Evolutionary conservation across 208 protist species (phyloP), one percentile per base, ranked within the genome.

Genomic region (Trypanosoma congolense): DNA sequence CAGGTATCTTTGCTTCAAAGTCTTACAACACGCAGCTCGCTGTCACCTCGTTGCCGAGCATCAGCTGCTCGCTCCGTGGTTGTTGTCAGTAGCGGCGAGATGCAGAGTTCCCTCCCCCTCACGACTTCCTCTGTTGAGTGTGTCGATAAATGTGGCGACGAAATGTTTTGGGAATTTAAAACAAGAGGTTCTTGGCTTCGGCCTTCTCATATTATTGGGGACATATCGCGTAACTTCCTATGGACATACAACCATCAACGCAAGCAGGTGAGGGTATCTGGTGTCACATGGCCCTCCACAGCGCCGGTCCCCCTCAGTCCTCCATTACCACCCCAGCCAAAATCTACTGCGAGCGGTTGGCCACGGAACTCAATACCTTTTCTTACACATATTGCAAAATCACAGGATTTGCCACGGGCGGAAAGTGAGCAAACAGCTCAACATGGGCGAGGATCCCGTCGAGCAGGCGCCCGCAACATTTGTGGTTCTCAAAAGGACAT

Each of bases 221-320:
- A 68, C 26, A 53, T 68, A 14, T 24, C 53, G 2, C 52, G 61
- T 21, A 61, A 61, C 33, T 68, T 61, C 38, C 30, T 30, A 8
- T 68, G 52, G 52, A 61, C 2, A 6, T 61, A 56, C 28, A 46
- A 68, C 19, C 0, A 22, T 29, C 6, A 38, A 19, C 14, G 24
- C 4, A 41, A 56, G n/a, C 28, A 46, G 22, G 22, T 68, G 6
- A 28, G 48, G n/a, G 53, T 68, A n/a, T 61, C 52, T 48, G 52
- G 42, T 29, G 43, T 40, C 26, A 56, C n/a, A 16, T 68, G 61
- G 61, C 61, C 61, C 2, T 46, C 43, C 25, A 25, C 42, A 5
- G 41, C 45, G 14, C 29, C 60, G 28, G 0, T 31, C 35, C 0
- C 22, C 31, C n/a, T 12, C 40, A 31, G 3, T 41, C 25, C 3